Percentiles rank a stretch among this genome's conserved stretches.
Evolutionary conservation across 2,329 filamentous ascomycete genomes (phyloP).

Genomic region (Aspergillus candidus): DNA sequence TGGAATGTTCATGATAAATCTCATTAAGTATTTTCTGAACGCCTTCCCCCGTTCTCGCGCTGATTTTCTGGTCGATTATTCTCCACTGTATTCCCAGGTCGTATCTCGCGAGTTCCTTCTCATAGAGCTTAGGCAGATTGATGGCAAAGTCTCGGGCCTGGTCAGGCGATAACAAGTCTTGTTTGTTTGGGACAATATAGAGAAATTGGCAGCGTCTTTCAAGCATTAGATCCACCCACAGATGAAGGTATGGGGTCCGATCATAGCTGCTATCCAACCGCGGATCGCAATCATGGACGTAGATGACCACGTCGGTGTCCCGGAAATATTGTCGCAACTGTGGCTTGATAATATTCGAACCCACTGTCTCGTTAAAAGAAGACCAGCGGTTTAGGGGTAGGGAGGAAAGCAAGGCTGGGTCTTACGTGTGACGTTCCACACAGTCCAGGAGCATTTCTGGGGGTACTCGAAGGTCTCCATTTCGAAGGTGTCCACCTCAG

Average conservation of each 20-base stretch:
- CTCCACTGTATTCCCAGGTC: not conserved
- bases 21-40: not conserved
- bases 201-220: not conserved
- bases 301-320: not conserved
- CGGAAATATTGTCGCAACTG: constrained; percentile 1
- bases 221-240: not conserved
- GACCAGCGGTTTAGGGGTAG: too few species aligned
- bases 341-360: constrained; percentile 1
- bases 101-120: not conserved
- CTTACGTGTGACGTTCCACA: constrained; percentile 4
- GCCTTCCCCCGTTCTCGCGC: constrained; percentile 2
- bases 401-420: not conserved
- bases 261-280: not conserved
- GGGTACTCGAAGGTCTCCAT: constrained; percentile 5
- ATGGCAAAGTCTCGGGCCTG: not conserved
- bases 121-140: not conserved
- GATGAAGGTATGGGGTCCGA: not conserved
- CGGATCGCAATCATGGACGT: constrained; percentile 1
- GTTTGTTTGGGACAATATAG: constrained; percentile 1
- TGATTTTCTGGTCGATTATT: constrained; percentile 1
- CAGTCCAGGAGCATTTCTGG: constrained; percentile 1
- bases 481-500: constrained; percentile 1
- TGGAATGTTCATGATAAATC: not conserved
- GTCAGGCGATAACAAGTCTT: not conserved
- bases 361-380: not conserved